Evolutionary conservation across 495 filamentous ascomycete genomes (phyloP), one percentile per base, ranked within the genome.

Genomic region (Apiosordaria backusii): DNA sequence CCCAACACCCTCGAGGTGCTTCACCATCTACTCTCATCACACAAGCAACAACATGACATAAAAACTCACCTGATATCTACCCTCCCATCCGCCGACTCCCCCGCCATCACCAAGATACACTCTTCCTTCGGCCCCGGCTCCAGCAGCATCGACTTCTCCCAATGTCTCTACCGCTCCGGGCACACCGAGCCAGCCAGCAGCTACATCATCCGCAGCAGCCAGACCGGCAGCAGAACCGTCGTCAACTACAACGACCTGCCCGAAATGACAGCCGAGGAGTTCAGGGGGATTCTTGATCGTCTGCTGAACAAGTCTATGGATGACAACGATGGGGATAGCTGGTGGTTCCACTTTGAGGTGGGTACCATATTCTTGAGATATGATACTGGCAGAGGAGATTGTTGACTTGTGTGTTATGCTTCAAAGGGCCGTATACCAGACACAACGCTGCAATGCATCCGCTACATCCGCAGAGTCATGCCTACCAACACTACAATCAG

Each of bases 331-430:
- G 57, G 67, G 4, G 68, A 72, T n/a, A 73, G 71, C n/a, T 90
- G 87, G 87, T 90, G 85, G 78, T 45, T 45, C 10, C 89, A 92
- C 80, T 92, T 92, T 68, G 89, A 91, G 82, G 89, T 89, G 76
- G 58, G 82, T 54, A 7, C 29, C 24, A 16, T 15, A 15, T 45
- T 45, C n/a, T 27, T 15, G 35, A 40, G 35, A 26, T 62, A 26
- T 58, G 10, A n/a, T n/a, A n/a, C n/a, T n/a, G n/a, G n/a, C n/a
- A n/a, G n/a, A n/a, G n/a, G n/a, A 57, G 16, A 9, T 53, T n/a
- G 24, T 50, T 22, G 19, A 60, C 54, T 13, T 50, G 7, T 60
- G 25, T 23, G 10, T 4, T 61, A 54, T n/a, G 29, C 16, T 23
- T n/a, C n/a, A n/a, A n/a, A 52, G 88, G 89, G 89, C 63, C 86